These are phyloP conservation scores for Termitomyces heimii DNA, from an alignment of 768 basidiomycete species.

Conservation along the genomic window DNA sequence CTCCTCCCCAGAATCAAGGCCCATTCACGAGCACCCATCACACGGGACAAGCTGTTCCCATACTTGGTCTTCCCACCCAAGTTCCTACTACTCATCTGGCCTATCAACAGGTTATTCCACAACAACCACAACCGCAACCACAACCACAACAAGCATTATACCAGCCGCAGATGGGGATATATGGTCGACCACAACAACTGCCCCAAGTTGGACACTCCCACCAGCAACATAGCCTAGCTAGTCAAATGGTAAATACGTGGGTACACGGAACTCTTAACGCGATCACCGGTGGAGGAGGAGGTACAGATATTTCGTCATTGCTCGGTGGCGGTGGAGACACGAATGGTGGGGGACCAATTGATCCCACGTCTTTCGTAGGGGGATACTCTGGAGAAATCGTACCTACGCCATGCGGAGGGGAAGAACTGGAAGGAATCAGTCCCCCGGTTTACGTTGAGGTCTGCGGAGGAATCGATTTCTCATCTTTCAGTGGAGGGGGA, in stretches of 20 bases:
- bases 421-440: conserved; percentile 26
- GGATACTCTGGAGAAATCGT: conserved; percentile 22
- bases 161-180: not conserved
- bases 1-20: not conserved
- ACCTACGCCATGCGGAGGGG: not conserved
- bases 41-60: not conserved
- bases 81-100: not conserved
- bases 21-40: not conserved
- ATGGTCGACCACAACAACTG: not conserved
- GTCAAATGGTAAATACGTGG: not conserved
- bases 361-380: not conserved
- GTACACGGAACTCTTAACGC: not conserved
- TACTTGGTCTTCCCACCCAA: not conserved
- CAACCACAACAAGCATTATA: not conserved
- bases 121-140: not conserved
- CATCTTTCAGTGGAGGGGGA: not conserved
- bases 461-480: conserved; percentile 28
- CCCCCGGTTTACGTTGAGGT: not conserved
- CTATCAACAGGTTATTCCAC: too few relatives aligned
- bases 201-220: not conserved
- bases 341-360: not conserved
- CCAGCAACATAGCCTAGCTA: not conserved
- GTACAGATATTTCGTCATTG: not conserved
- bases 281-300: not conserved
- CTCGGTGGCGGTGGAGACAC: not conserved